These are phyloP conservation scores for Amphirosellinia nigrospora DNA, from an alignment of 495 filamentous ascomycete genomes.

Conservation along the genomic window DNA sequence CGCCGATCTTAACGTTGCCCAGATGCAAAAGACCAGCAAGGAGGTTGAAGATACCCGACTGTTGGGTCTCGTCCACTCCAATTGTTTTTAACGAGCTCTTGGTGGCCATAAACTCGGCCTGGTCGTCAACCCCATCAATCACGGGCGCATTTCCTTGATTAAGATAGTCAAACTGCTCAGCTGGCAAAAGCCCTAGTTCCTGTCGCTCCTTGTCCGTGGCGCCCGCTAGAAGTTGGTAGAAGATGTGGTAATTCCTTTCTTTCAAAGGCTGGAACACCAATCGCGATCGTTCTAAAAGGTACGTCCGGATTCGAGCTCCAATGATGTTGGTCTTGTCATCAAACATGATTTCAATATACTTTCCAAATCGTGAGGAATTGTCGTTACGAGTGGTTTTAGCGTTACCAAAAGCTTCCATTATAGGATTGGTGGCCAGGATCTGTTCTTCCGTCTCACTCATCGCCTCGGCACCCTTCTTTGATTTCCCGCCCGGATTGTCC, in stretches of 20 bases:
- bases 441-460: conserved; percentile 99
- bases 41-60: conserved; percentile 86
- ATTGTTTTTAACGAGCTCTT: conserved; percentile 86
- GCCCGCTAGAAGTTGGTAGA: conserved; percentile 97
- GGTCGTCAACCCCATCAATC: conserved; percentile 96
- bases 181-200: conserved; percentile 74
- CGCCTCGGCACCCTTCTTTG: conserved; percentile 77
- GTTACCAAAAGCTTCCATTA: conserved; percentile 99
- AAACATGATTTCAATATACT: conserved; percentile 99
- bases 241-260: conserved; percentile 98
- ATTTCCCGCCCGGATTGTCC: conserved; percentile 80
- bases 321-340: conserved; percentile 95
- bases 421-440: conserved; percentile 96
- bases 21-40: conserved; percentile 93
- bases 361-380: conserved; percentile 98
- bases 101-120: conserved; percentile 88
- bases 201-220: conserved; percentile 83
- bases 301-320: conserved; percentile 94
- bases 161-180: conserved; percentile 93
- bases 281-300: conserved; percentile 92
- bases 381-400: conserved; percentile 99
- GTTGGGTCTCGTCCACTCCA: conserved; percentile 75
- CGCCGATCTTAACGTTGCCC: conserved; percentile 93
- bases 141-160: conserved; percentile 91
- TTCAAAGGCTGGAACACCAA: conserved; percentile 98